Percentiles rank a stretch among this genome's conserved stretches.
Evolutionary conservation across 768 basidiomycete genomes (phyloP).

Genomic region (Tylopilus sp.): DNA sequence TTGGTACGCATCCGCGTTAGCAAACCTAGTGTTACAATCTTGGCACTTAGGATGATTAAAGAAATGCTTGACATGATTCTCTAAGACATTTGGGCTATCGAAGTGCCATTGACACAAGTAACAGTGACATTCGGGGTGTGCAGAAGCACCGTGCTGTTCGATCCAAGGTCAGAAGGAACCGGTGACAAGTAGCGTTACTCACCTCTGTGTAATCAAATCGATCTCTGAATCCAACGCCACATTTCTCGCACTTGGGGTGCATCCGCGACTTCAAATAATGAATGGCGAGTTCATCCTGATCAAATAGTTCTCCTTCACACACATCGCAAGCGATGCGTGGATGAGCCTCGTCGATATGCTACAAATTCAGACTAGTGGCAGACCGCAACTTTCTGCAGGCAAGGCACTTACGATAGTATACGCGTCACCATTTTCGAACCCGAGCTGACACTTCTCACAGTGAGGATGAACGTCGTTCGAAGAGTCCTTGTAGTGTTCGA

Average conservation of each 20-base stretch:
- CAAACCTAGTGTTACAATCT: constrained; percentile 41
- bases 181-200: constrained; percentile 4
- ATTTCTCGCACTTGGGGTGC: constrained; percentile 28
- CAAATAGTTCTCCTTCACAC: constrained; percentile 23
- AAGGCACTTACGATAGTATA: constrained; percentile 30
- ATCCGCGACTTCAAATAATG: constrained; percentile 28
- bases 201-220: constrained; percentile 26
- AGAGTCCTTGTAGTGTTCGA: constrained; percentile 39
- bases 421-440: constrained; percentile 32
- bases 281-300: constrained; percentile 18
- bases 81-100: constrained; percentile 33
- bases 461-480: constrained; percentile 34
- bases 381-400: background rate
- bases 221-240: constrained; percentile 28
- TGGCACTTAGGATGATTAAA: constrained; percentile 44
- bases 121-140: constrained; percentile 34
- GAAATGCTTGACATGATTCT: constrained; percentile 41
- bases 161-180: constrained; percentile 11
- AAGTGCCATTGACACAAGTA: constrained; percentile 40
- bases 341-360: constrained; percentile 42
- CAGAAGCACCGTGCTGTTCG: constrained; percentile 28
- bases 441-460: constrained; percentile 32
- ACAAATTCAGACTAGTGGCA: constrained; percentile 2
- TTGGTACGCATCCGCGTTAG: constrained; percentile 35
- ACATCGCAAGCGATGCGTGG: constrained; percentile 35